Conservation (phyloP, 495 filamentous ascomycete species). For the Hypomontagnella submonticulosa region DNA sequence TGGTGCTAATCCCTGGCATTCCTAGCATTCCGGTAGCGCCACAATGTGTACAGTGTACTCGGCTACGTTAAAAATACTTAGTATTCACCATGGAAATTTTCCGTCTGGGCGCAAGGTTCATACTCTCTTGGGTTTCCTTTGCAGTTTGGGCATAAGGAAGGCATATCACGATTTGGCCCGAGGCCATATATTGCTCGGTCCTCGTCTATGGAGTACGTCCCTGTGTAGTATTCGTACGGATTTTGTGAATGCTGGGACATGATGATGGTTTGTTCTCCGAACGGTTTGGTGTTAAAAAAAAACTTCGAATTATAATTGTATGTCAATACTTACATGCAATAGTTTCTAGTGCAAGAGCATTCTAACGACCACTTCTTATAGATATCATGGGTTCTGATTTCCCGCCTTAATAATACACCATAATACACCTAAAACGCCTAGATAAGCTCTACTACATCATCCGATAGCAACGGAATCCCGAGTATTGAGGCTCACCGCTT, state of each 20-base stretch:
- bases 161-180: slow-evolving; percentile 38
- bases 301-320: background rate
- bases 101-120: background rate
- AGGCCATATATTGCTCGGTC: slow-evolving; percentile 36
- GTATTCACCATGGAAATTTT: background rate
- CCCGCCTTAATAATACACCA: background rate
- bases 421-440: too few relatives aligned
- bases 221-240: slow-evolving; percentile 30
- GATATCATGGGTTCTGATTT: too few relatives aligned
- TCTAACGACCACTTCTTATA: too few relatives aligned
- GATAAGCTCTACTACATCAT: slow-evolving; percentile 3
- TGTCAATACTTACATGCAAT: background rate
- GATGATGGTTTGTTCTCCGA: background rate
- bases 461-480: slow-evolving; percentile 7
- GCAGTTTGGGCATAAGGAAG: slow-evolving; percentile 36
- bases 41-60: slow-evolving; percentile 28
- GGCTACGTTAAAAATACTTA: slow-evolving; percentile 20
- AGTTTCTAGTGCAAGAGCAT: too few relatives aligned
- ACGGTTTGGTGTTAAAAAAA: background rate
- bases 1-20: slow-evolving; percentile 25
- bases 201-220: slow-evolving; percentile 23
- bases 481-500: slow-evolving; percentile 32
- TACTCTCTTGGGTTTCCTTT: slow-evolving; percentile 45
- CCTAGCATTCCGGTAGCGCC: slow-evolving; percentile 40
- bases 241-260: slow-evolving; percentile 31